These are phyloP conservation scores for Plenodomus biglobosus DNA, from an alignment of 2,329 filamentous ascomycete species.

Conservation along the genomic window DNA sequence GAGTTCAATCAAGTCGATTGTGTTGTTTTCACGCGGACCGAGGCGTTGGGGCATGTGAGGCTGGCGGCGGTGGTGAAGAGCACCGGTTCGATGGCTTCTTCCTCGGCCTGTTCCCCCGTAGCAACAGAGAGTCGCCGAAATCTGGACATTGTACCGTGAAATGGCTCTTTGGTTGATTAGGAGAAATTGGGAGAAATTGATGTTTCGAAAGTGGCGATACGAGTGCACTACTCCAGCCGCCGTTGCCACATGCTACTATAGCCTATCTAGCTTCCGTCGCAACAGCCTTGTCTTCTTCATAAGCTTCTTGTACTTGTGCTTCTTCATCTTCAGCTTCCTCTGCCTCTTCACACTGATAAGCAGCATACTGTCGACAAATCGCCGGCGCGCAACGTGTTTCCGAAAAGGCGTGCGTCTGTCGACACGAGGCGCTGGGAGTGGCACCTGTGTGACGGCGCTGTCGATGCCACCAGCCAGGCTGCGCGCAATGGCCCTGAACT, in stretches of 20 bases:
- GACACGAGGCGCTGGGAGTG: constrained; percentile 14
- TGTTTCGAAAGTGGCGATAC: no score
- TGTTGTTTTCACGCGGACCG: constrained; percentile 26
- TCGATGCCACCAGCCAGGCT: constrained; percentile 34
- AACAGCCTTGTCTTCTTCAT: constrained; percentile 88
- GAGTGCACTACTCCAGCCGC: constrained; percentile 15
- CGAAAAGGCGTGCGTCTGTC: constrained; percentile 27
- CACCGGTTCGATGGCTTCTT: background rate
- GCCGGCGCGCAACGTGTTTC: constrained; percentile 28
- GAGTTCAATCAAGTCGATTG: constrained; percentile 32
- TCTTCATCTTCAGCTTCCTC: constrained; percentile 98
- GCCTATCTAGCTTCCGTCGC: constrained; percentile 72
- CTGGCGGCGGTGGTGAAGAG: constrained; percentile 1
- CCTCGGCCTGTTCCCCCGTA: no score
- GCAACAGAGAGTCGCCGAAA: no score
- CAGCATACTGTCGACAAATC: constrained; percentile 58
- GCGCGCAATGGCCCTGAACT: constrained; percentile 20
- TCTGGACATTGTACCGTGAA: no score
- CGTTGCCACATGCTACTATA: constrained; percentile 30
- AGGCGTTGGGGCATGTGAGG: background rate
- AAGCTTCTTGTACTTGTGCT: constrained; percentile 99
- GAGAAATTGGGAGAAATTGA: no score
- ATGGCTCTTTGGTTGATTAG: no score
- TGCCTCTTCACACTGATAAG: constrained; percentile 91
- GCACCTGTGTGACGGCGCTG: constrained; percentile 35